Evolutionary conservation across 352 stramenopile genomes (phyloP).

Genomic region (Phytophthora chlamydospora): DNA sequence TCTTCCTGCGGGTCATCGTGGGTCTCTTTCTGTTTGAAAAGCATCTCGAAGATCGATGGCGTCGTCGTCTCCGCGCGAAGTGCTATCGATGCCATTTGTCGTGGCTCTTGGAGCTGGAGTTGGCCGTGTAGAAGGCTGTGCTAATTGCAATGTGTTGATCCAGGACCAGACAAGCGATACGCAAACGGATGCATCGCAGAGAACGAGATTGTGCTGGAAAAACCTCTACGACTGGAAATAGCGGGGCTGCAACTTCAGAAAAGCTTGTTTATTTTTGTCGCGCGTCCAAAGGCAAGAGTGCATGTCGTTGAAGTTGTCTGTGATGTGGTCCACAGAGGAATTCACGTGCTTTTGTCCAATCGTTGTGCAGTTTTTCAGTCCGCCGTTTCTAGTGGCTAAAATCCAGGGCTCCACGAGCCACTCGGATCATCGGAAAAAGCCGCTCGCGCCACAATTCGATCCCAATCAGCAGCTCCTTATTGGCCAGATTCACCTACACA

Average conservation of each 20-base stretch:
- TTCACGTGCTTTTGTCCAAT: conserved; percentile 16
- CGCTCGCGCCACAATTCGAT: background rate
- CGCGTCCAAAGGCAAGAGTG: too few species aligned
- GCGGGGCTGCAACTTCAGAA: too few species aligned
- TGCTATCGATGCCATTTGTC: conserved; percentile 19
- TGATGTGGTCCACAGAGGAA: conserved; percentile 10
- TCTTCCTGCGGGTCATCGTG: conserved; percentile 21
- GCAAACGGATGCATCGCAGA: background rate
- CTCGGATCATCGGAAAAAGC: background rate
- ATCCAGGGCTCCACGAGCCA: background rate
- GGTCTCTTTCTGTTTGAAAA: conserved; percentile 34
- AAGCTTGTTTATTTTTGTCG: too few species aligned
- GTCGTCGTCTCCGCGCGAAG: conserved; percentile 5
- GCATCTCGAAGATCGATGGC: conserved; percentile 33
- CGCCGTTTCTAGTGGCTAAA: conserved; percentile 10
- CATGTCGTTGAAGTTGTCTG: conserved; percentile 27
- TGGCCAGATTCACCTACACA: background rate
- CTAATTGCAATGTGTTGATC: conserved; percentile 26
- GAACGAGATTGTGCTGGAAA: conserved; percentile 10
- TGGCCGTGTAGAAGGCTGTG: background rate
- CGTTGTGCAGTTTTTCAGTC: background rate
- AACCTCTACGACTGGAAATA: too few species aligned
- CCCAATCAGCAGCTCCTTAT: background rate
- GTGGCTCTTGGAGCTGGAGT: conserved; percentile 1
- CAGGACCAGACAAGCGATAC: background rate